Evolutionary conservation across 306 rosid species (phyloP), one percentile per base, ranked within the genome.

Genomic region (Hippophae tibetana): DNA sequence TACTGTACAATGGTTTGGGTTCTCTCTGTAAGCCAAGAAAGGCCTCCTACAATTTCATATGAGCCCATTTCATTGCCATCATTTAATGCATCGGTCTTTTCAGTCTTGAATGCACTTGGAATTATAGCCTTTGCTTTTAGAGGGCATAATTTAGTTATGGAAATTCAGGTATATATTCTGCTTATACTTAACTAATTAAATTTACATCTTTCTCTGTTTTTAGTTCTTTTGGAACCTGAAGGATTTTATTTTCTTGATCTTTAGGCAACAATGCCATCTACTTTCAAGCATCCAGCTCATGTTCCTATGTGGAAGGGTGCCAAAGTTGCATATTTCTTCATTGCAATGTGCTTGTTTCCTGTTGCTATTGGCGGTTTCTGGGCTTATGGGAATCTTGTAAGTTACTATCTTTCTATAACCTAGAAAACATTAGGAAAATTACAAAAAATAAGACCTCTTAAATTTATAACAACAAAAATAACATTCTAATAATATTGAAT

Each of bases 251-350:
- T 66, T 61, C 52, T 56, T 56, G 38, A 31, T 31, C 52, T 57
- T 65, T 74, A 87, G 99, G 76, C 99, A 44, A 92, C 99, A 63
- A 92, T 92, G 99, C 99, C 99, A 18, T 92, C 99, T 14, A 92
- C 96, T 48, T 92, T 92, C 64, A 92, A 92, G 81, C 93, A 92
- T 67, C 99, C 99, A 7, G 99, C 99, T 76, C 95, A 88, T 54
- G 95, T 92, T 49, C 99, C 99, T 10, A 92, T 92, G 99, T 92
- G 99, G 99, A 88, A 78, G 82, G 99, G 99, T 48, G 99, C 96
- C 74, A 92, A 88, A 76, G 96, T 92, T 75, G 99, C 95, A 48
- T 92, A 88, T 75, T 80, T 92, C 76, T 86, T 92, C 79, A 92
- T 92, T 61, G 99, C 99, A 43, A 67, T 84, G 87, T 92, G 96